Percentiles rank a stretch among this genome's conserved stretches.
phyloP scores from a whole-genome alignment of 495 filamentous ascomycete genomes.

The Niebla homalea region DNA sequence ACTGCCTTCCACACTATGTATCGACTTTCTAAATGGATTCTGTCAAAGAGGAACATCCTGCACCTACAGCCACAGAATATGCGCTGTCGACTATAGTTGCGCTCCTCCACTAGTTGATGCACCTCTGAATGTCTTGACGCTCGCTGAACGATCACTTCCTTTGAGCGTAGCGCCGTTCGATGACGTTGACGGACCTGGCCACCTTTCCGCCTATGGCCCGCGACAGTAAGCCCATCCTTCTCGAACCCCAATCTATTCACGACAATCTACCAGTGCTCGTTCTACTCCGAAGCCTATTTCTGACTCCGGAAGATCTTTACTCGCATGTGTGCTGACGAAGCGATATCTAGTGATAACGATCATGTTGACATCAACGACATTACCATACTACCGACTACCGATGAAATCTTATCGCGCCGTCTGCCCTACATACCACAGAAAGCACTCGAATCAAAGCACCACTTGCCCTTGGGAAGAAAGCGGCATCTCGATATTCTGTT shows the following conservation, averaged over 20 bases:
- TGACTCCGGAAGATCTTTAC: no score
- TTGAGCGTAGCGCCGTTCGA: conserved; percentile 10
- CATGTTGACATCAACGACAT: conserved; percentile 16
- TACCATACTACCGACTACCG: conserved; percentile 16
- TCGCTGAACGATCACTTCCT: conserved; percentile 1
- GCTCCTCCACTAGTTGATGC: neutral
- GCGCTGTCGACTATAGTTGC: neutral
- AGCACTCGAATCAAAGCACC: conserved; percentile 3
- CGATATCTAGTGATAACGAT: conserved; percentile 10
- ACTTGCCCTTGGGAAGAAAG: conserved; percentile 8
- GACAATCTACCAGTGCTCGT: no score
- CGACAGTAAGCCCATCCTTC: conserved; percentile 4
- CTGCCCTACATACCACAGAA: conserved; percentile 16
- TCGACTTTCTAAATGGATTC: conserved; percentile 11
- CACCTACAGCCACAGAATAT: conserved; percentile 7
- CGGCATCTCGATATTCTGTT: conserved; percentile 17
- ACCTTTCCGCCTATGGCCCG: conserved; percentile 9
- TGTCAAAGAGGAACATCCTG: conserved; percentile 10
- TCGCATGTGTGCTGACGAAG: no score
- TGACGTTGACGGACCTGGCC: conserved; percentile 15
- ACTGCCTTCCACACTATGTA: conserved; percentile 5
- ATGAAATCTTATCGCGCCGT: conserved; percentile 15
- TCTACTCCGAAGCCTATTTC: no score
- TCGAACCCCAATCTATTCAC: no score
- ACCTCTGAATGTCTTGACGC: conserved; percentile 7